These are phyloP conservation scores for Pichia phayaonensis DNA, from an alignment of 805 yeast species.

Conservation along the genomic window DNA sequence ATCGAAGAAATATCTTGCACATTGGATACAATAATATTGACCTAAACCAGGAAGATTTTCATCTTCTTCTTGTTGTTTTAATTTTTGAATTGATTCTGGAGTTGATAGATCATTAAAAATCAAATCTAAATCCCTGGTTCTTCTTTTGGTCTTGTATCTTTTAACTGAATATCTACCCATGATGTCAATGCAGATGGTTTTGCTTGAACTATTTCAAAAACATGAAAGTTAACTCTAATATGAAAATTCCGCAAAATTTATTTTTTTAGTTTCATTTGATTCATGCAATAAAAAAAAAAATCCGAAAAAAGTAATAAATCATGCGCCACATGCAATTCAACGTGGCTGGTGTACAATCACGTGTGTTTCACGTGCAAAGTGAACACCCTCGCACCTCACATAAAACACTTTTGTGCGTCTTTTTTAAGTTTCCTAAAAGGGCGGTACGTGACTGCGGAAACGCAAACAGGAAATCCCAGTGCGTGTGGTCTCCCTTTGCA, in stretches of 20 bases:
- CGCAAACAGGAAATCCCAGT: neutral
- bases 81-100: constrained; percentile 50
- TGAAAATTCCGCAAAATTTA: neutral
- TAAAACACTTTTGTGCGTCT: neutral
- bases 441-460: neutral
- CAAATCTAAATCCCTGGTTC: constrained; percentile 77
- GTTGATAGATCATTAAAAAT: constrained; percentile 68
- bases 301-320: neutral
- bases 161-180: constrained; percentile 88
- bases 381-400: neutral
- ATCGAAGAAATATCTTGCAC: constrained; percentile 86
- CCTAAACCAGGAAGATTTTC: constrained; percentile 92
- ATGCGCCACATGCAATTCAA: neutral
- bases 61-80: constrained; percentile 79
- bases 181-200: neutral
- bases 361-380: neutral
- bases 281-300: neutral
- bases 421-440: neutral
- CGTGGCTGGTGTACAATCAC: neutral
- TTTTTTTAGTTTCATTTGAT: neutral
- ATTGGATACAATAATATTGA: constrained; percentile 88
- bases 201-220: neutral
- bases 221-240: neutral
- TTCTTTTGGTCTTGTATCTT: constrained; percentile 84
- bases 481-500: neutral